These are phyloP conservation scores for Suillus subluteus DNA, from an alignment of 768 basidiomycete genomes.

Conservation along the genomic window DNA sequence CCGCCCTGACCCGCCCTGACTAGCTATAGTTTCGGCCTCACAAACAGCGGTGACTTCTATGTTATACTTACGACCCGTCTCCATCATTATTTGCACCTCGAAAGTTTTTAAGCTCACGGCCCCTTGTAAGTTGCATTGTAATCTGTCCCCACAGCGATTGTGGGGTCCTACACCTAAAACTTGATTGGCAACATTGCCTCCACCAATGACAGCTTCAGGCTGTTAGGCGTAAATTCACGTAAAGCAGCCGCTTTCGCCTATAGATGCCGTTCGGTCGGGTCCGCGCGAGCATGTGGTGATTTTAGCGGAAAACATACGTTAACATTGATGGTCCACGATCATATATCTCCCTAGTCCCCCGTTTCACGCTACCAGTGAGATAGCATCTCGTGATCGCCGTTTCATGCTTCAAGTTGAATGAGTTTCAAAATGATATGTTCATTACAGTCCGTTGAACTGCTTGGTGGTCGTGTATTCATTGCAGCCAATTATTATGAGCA, in stretches of 20 bases:
- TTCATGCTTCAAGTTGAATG: no score
- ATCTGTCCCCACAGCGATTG: slow-evolving; percentile 5
- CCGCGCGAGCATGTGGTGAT: neutral
- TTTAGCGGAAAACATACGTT: slow-evolving; percentile 8
- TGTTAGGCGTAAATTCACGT: neutral
- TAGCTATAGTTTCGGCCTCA: slow-evolving; percentile 3
- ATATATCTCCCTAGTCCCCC: neutral
- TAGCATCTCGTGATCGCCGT: slow-evolving; percentile 1
- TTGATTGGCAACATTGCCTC: neutral
- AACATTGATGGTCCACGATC: neutral
- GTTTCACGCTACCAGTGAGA: neutral
- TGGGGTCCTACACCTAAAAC: neutral
- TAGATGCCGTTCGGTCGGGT: slow-evolving; percentile 5
- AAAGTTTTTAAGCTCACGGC: slow-evolving; percentile 7
- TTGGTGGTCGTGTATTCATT: no score
- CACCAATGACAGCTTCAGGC: neutral
- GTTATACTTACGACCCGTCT: neutral
- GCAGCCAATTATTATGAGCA: neutral
- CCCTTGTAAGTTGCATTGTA: neutral
- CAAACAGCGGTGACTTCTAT: slow-evolving; percentile 10
- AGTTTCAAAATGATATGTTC: no score
- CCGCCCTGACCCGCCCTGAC: slow-evolving; percentile 3
- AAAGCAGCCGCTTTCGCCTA: neutral
- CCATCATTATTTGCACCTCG: slow-evolving; percentile 4
- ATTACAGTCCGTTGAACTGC: no score